Evolutionary conservation across 1,139 yeast species (phyloP), one percentile per base, ranked within the genome.

Genomic region (Pichia sp.): DNA sequence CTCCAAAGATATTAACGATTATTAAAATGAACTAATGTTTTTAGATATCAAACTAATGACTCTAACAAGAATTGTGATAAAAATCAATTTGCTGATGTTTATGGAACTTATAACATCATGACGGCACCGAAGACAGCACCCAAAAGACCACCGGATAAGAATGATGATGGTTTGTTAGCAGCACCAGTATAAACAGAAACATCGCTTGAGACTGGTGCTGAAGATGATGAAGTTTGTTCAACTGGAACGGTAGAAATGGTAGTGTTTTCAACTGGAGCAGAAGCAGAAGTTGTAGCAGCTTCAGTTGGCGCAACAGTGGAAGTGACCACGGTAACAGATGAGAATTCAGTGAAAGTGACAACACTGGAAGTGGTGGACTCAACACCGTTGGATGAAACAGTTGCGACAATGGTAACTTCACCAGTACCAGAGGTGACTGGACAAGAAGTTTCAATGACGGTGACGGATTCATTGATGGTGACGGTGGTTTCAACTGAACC

Each of bases 231-330:
- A 5, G 29, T 23, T n/a, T 27, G 23, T 10, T 23, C 27, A 5
- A 5, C 39, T 9, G 23, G 31, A 27, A 37, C 32, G 8, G 29
- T 10, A 36, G 40, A 39, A 26, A 39, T 16, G 34, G 31, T 46
- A 32, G 37, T 43, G 6, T 52, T 29, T 11, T 43, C 34, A 31
- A 44, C 56, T 45, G 48, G 39, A 45, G 36, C 54, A 9, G 47
- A 33, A 11, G 10, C 11, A 31, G 46, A 11, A 29, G 45, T 36
- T 9, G 51, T 11, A 29, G 33, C 29, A 33, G 37, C 34, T 26
- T 40, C 34, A 38, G 49, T 29, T 31, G 46, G 28, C 9, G 44
- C 52, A 37, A 65, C 64, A 35, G 62, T 55, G 43, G 73, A 62
- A 41, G 64, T 59, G 43, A 66, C 40, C 23, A 27, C 37, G 28